These are phyloP conservation scores for Polyporus tsugae DNA, from an alignment of 1,284 basidiomycete species.

Conservation along the genomic window DNA sequence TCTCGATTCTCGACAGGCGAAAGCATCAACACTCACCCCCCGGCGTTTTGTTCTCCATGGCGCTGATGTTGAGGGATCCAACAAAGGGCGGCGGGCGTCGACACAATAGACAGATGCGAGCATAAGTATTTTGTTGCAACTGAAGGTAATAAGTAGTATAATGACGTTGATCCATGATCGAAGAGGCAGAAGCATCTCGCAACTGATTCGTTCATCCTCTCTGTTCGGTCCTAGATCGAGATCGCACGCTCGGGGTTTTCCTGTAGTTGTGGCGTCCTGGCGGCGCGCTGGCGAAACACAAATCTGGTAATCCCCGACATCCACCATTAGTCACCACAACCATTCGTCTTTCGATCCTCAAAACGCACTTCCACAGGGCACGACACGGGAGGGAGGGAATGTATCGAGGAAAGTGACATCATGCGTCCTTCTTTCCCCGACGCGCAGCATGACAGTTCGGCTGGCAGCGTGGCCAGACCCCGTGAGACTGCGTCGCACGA, in stretches of 20 bases:
- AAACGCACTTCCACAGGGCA: not conserved
- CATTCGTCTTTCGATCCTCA: not conserved
- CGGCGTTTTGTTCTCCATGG: not conserved
- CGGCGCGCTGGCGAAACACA: not conserved
- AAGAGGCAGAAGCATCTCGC: not conserved
- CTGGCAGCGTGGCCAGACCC: not conserved
- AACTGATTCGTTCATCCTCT: not conserved
- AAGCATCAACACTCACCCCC: not conserved
- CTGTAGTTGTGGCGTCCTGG: not conserved
- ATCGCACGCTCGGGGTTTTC: not conserved
- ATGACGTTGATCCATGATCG: not conserved
- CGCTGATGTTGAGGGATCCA: not conserved
- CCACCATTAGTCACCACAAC: not conserved
- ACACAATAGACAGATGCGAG: not conserved
- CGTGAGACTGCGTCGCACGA: conserved; percentile 16
- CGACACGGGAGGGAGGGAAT: not conserved
- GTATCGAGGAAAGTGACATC: not conserved
- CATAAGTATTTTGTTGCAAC: not conserved
- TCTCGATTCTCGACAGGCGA: not conserved
- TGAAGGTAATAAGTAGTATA: not conserved
- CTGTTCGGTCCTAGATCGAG: not conserved
- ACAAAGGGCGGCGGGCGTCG: not conserved
- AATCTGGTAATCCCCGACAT: not conserved
- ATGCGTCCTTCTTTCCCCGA: not conserved
- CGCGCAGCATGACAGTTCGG: not conserved